phyloP scores from a whole-genome alignment of 768 basidiomycete genomes.

The Suillus alpinus region DNA sequence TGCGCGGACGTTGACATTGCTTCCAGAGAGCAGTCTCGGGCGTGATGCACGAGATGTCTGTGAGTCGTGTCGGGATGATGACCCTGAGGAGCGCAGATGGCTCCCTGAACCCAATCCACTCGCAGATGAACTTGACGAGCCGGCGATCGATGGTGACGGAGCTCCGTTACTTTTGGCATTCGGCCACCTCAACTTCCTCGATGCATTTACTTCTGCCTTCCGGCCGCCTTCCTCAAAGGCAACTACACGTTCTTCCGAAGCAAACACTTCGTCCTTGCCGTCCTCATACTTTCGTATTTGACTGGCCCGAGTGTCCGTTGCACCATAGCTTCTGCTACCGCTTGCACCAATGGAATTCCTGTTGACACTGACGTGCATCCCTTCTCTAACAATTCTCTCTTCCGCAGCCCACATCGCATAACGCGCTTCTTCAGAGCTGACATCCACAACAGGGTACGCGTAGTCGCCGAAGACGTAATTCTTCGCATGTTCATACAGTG shows the following conservation, averaged over 20 bases:
- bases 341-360: slow-evolving; percentile 10
- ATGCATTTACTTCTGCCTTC: slow-evolving; percentile 27
- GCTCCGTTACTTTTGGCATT: slow-evolving; percentile 8
- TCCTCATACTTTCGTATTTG: slow-evolving; percentile 8
- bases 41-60: slow-evolving; percentile 12
- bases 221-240: slow-evolving; percentile 5
- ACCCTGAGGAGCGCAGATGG: neutral
- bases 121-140: slow-evolving; percentile 6
- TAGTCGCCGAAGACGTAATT: slow-evolving; percentile 88
- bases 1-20: slow-evolving; percentile 10
- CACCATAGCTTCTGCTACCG: slow-evolving; percentile 20
- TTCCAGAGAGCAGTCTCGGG: slow-evolving; percentile 3
- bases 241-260: slow-evolving; percentile 9
- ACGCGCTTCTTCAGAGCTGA: slow-evolving; percentile 54
- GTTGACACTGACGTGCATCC: slow-evolving; percentile 8
- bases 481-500: slow-evolving; percentile 71
- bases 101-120: neutral
- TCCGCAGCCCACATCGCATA: slow-evolving; percentile 28
- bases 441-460: slow-evolving; percentile 86
- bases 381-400: slow-evolving; percentile 27
- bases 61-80: slow-evolving; percentile 3
- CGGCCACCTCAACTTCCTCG: slow-evolving; percentile 49
- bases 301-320: slow-evolving; percentile 19
- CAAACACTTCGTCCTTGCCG: slow-evolving; percentile 2
- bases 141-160: neutral